Percentiles rank a stretch among this genome's conserved stretches.
These are phyloP conservation scores for Metschnikowia peoriensis DNA, from an alignment of 805 yeast species.

Conservation along the genomic window DNA sequence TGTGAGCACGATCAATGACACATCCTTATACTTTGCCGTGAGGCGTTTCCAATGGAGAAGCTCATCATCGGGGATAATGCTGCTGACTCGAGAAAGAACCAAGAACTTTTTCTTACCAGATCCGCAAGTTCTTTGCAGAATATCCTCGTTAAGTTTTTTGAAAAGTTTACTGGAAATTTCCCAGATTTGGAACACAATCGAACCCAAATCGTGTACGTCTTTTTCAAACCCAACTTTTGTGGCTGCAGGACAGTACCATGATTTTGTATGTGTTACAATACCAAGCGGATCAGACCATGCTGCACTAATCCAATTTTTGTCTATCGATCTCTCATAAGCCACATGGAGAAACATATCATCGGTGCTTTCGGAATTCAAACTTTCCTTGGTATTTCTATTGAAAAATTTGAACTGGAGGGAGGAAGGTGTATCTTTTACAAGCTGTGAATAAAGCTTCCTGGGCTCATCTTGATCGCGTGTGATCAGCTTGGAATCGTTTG, in stretches of 20 bases:
- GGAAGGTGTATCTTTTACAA: constrained; percentile 38
- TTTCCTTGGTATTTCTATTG: constrained; percentile 21
- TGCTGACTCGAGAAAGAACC: constrained; percentile 67
- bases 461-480: constrained; percentile 9
- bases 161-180: constrained; percentile 49
- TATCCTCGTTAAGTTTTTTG: constrained; percentile 33
- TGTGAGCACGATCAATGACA: constrained; percentile 67
- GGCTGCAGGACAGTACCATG: constrained; percentile 52
- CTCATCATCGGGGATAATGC: constrained; percentile 80
- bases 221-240: constrained; percentile 6
- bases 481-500: not conserved
- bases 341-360: constrained; percentile 81
- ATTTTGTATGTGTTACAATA: constrained; percentile 52
- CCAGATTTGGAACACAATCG: constrained; percentile 68
- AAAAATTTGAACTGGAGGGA: constrained; percentile 37
- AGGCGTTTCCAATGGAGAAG: constrained; percentile 74
- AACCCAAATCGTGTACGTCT: constrained; percentile 33
- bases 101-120: constrained; percentile 57
- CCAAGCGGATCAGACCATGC: constrained; percentile 92
- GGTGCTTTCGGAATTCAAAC: constrained; percentile 23
- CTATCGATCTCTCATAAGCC: constrained; percentile 79
- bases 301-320: constrained; percentile 80
- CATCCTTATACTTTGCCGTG: constrained; percentile 53
- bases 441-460: constrained; percentile 26
- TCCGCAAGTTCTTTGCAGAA: constrained; percentile 29